Percentiles rank a stretch among this genome's conserved stretches.
Conservation (phyloP, 768 basidiomycete species). For the Boletus tylopilopsis region DNA sequence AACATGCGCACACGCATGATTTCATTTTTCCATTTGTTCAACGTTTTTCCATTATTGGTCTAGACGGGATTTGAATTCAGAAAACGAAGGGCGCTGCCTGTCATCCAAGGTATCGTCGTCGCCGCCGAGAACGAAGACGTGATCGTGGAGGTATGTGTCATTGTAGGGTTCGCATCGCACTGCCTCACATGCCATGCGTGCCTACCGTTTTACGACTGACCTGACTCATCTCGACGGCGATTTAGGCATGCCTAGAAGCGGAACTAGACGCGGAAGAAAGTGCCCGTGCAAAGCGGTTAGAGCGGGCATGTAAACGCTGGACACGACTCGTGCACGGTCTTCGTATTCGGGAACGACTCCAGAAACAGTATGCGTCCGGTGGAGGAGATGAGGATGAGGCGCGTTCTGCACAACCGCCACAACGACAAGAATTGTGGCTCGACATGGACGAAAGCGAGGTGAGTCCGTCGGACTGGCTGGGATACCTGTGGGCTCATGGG, state of each 20-base stretch:
- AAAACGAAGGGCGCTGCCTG: constrained; percentile 82
- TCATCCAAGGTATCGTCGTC: constrained; percentile 82
- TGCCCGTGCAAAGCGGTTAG: constrained; percentile 69
- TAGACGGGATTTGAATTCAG: constrained; percentile 97
- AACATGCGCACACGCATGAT: background rate
- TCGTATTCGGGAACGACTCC: constrained; percentile 77
- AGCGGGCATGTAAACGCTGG: constrained; percentile 86
- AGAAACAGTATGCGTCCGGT: constrained; percentile 61
- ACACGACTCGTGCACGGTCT: constrained; percentile 82
- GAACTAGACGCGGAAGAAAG: constrained; percentile 76
- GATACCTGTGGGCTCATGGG: constrained; percentile 16
- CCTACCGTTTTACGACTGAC: constrained; percentile 4
- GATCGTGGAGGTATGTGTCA: constrained; percentile 65
- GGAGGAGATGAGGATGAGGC: background rate
- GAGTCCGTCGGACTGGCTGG: constrained; percentile 1
- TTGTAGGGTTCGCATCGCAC: constrained; percentile 2
- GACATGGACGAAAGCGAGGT: constrained; percentile 24
- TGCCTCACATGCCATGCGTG: background rate
- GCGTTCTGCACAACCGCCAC: background rate
- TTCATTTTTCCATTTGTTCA: constrained; percentile 3
- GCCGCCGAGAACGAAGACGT: constrained; percentile 73
- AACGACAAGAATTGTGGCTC: constrained; percentile 15
- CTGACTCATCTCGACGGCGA: constrained; percentile 8
- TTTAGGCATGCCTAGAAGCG: constrained; percentile 81
- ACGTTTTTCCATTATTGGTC: constrained; percentile 4